phyloP scores from a whole-genome alignment of 2,329 filamentous ascomycete genomes.

The Hypoxylon sp. region DNA sequence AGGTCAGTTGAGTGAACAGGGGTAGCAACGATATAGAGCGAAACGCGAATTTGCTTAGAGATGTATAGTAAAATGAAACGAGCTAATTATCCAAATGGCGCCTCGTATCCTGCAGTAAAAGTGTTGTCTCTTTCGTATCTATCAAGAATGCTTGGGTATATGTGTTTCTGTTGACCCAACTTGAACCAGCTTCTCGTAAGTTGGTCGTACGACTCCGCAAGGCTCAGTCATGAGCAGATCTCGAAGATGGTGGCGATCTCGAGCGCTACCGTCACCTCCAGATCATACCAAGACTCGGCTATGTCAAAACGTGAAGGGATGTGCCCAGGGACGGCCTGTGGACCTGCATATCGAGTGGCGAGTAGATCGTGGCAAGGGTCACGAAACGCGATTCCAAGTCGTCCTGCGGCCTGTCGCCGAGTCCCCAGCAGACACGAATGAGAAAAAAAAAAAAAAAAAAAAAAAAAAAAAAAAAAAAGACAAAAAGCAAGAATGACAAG shows the following conservation, averaged over 20 bases:
- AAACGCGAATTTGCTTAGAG: slow-evolving; percentile 15
- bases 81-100: slow-evolving; percentile 5
- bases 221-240: slow-evolving; percentile 1
- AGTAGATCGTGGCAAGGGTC: neutral
- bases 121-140: slow-evolving; percentile 6
- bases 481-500: neutral
- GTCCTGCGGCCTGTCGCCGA: neutral
- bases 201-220: slow-evolving; percentile 3
- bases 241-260: slow-evolving; percentile 4
- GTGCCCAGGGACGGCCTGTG: neutral
- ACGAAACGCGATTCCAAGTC: neutral
- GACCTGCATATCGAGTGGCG: neutral
- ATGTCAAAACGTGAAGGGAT: neutral
- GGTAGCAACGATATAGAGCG: slow-evolving; percentile 19
- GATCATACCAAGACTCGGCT: neutral
- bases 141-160: neutral
- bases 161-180: slow-evolving; percentile 1
- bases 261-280: slow-evolving; percentile 7
- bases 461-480: slow-evolving; percentile 16
- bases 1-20: slow-evolving; percentile 34
- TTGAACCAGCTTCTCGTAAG: slow-evolving; percentile 8
- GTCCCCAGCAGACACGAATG: neutral
- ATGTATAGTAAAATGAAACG: slow-evolving; percentile 22
- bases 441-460: slow-evolving; percentile 5
- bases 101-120: neutral